Percentiles rank a stretch among this genome's conserved stretches.
Conservation (phyloP, 495 filamentous ascomycete species). For the Lophiotrema nucula region DNA sequence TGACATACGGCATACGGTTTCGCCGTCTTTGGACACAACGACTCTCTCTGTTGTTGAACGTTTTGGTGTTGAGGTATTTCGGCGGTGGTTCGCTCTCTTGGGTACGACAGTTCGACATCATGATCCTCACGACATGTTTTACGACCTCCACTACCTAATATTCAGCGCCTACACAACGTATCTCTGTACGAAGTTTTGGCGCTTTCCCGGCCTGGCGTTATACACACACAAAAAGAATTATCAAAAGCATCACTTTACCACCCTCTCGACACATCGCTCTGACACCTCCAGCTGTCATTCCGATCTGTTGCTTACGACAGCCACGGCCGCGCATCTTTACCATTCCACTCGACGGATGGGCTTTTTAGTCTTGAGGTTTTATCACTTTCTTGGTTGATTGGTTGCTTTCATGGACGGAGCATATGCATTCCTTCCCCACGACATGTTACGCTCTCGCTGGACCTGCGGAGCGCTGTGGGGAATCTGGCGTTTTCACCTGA, state of each 20-base stretch:
- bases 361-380: not conserved
- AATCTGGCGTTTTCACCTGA: not conserved
- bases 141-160: not conserved
- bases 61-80: not conserved
- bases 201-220: not conserved
- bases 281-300: not conserved
- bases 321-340: not conserved
- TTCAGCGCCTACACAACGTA: not conserved
- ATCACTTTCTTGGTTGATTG: not conserved
- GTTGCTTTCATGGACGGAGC: not conserved
- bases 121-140: not conserved
- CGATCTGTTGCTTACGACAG: not conserved
- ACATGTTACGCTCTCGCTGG: not conserved
- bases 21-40: not conserved
- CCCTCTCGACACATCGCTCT: not conserved
- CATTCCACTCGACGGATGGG: not conserved
- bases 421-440: not conserved
- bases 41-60: not conserved
- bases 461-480: not conserved
- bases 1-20: not conserved
- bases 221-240: not conserved
- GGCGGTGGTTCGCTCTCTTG: not conserved
- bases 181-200: not conserved
- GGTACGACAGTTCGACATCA: not conserved
- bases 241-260: not conserved